A percentile compares a stretch with the other conserved stretches of the same genome.
Conservation (phyloP, 2,329 filamentous ascomycete species). For the Ambrosiella beaveri region DNA sequence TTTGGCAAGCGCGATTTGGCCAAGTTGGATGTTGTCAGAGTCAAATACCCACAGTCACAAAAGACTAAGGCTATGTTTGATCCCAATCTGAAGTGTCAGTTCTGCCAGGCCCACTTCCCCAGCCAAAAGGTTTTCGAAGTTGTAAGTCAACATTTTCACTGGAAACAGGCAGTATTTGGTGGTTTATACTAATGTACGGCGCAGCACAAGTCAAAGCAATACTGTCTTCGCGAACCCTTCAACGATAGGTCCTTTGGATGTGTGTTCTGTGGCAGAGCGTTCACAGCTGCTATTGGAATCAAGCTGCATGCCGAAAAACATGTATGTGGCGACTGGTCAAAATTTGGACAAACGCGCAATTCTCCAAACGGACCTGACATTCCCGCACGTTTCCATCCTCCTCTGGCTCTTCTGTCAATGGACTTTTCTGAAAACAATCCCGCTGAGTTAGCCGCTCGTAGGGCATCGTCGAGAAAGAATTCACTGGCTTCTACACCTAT, state of each 20-base stretch:
- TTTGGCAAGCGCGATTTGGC: too few relatives aligned
- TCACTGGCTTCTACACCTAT: too few relatives aligned
- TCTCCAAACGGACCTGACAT: not conserved
- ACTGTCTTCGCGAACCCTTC: conserved; percentile 18
- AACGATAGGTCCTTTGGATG: conserved; percentile 22
- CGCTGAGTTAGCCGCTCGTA: too few relatives aligned
- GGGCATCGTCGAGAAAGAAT: too few relatives aligned
- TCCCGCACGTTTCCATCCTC: not conserved
- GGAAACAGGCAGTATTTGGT: not conserved
- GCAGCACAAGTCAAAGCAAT: conserved; percentile 22
- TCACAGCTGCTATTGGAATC: conserved; percentile 25
- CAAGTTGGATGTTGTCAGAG: not conserved
- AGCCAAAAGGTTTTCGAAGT: conserved; percentile 1
- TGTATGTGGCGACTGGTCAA: conserved; percentile 29
- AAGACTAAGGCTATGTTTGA: not conserved
- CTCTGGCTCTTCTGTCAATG: not conserved
- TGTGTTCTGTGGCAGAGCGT: conserved; percentile 21
- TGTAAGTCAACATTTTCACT: conserved; percentile 11
- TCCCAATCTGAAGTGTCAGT: conserved; percentile 5
- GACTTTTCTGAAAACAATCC: not conserved
- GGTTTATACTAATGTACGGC: not conserved
- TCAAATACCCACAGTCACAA: not conserved
- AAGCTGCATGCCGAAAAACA: conserved; percentile 28
- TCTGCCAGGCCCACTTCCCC: conserved; percentile 15
- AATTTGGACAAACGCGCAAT: not conserved